A percentile compares a stretch with the other conserved stretches of the same genome.
Conservation (phyloP, 768 basidiomycete species). For the Pulveroboletus sp. region DNA sequence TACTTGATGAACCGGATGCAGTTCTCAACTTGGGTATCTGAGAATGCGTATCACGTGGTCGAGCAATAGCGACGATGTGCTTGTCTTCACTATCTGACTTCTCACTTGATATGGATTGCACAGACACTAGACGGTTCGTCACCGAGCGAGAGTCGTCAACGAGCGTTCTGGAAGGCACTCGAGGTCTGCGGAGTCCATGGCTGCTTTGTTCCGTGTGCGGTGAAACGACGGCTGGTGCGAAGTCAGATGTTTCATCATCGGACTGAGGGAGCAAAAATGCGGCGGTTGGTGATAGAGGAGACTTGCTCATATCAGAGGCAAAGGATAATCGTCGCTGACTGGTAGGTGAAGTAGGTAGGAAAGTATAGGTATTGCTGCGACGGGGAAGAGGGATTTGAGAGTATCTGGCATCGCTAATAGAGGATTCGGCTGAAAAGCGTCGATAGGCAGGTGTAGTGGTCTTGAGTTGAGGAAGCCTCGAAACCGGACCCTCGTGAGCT, state of each 20-base stretch:
- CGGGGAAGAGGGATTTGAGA: slow-evolving; percentile 15
- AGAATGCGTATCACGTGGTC: slow-evolving; percentile 16
- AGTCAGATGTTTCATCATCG: slow-evolving; percentile 2
- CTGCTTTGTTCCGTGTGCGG: slow-evolving; percentile 23
- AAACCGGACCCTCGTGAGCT: slow-evolving; percentile 34
- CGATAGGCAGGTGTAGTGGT: slow-evolving; percentile 18
- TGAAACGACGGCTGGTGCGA: neutral
- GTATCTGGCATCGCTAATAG: slow-evolving; percentile 22
- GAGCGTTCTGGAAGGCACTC: slow-evolving; percentile 33
- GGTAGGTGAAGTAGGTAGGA: slow-evolving; percentile 11
- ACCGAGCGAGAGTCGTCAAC: neutral
- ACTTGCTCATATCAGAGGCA: slow-evolving; percentile 12
- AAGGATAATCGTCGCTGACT: slow-evolving; percentile 12
- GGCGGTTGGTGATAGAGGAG: slow-evolving; percentile 7
- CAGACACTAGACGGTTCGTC: neutral
- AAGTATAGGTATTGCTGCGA: slow-evolving; percentile 9
- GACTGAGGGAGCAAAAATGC: neutral
- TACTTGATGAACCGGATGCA: slow-evolving; percentile 25
- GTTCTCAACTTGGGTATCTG: slow-evolving; percentile 31
- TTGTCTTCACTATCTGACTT: slow-evolving; percentile 15
- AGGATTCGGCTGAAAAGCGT: slow-evolving; percentile 24
- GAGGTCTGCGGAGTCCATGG: slow-evolving; percentile 45
- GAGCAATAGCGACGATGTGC: neutral
- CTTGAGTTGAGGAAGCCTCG: slow-evolving; percentile 30
- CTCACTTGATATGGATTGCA: slow-evolving; percentile 9